phyloP scores from a whole-genome alignment of 768 basidiomycete genomes.

The Leccinum ochraceum region DNA sequence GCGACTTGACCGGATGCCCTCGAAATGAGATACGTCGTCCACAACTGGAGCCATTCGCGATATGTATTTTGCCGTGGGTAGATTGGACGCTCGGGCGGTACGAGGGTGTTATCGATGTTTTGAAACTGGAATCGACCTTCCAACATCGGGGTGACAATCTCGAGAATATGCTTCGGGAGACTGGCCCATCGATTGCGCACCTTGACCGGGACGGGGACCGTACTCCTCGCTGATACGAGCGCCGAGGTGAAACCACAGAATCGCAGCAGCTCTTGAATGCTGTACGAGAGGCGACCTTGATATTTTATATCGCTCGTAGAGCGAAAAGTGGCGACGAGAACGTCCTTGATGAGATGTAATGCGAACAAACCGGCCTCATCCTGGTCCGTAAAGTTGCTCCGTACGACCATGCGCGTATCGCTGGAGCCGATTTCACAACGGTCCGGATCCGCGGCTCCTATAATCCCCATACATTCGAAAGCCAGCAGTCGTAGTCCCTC shows the following conservation, averaged over 20 bases:
- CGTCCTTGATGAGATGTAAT: slow-evolving; percentile 79
- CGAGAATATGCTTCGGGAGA: slow-evolving; percentile 80
- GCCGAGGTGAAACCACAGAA: slow-evolving; percentile 85
- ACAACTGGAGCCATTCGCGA: slow-evolving; percentile 93
- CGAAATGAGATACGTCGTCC: slow-evolving; percentile 81
- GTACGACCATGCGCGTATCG: slow-evolving; percentile 68
- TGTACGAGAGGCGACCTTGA: slow-evolving; percentile 85
- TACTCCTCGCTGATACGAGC: slow-evolving; percentile 57
- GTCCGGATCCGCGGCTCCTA: slow-evolving; percentile 96
- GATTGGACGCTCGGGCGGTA: slow-evolving; percentile 62
- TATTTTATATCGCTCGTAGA: slow-evolving; percentile 94
- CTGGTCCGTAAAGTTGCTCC: slow-evolving; percentile 79
- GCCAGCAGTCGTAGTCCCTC: slow-evolving; percentile 69
- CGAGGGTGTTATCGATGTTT: slow-evolving; percentile 44
- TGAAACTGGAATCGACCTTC: slow-evolving; percentile 67
- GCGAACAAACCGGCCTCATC: slow-evolving; percentile 78
- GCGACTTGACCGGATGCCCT: slow-evolving; percentile 60
- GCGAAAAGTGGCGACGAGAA: slow-evolving; percentile 87
- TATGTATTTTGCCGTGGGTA: slow-evolving; percentile 80
- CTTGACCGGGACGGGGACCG: slow-evolving; percentile 56
- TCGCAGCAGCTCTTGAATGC: slow-evolving; percentile 86
- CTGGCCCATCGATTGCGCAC: slow-evolving; percentile 76
- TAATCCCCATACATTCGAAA: slow-evolving; percentile 86
- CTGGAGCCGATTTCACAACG: slow-evolving; percentile 67
- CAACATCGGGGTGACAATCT: slow-evolving; percentile 84